Evolutionary conservation across 164 flowering plant genomes (phyloP), one percentile per base, ranked within the genome.

Genomic region (Magnolia changhungtana): DNA sequence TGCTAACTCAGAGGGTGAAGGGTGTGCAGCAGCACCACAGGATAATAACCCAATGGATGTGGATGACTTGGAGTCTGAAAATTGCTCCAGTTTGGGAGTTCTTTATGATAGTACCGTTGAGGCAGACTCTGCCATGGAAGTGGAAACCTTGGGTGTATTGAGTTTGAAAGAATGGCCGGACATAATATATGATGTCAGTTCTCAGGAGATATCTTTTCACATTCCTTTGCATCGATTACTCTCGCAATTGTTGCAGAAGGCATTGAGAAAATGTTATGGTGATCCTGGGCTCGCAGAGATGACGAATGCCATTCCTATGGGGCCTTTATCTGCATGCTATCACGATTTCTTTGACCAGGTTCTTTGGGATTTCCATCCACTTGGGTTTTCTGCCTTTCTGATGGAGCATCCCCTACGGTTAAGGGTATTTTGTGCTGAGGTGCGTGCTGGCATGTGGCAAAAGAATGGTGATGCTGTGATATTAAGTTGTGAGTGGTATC

Each of bases 381-480:
- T 74, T 81, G 98, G 97, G 24, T 94, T 94, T 84, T 93, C 99
- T 71, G 90, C 90, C 59, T 89, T 86, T 80, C 64, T 94, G 63
- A 92, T 96, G 99, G 98, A 96, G 81, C 95, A 96, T 85, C 96
- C 96, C 72, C 77, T 96, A 31, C 90, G 91, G 50, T 86, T 87
- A 77, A 90, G 95, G 83, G 99, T 91, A 73, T 96, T 96, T 79
- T 92, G 95, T 86, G 92, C 97, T 68, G 77, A 96, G 81, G 96
- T 94, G 73, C 90, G 81, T 82, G 98, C 98, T 82, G 99, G 98
- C 67, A 93, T 96, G 98, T 96, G 99, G 99, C 82, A 91, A 74
- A 90, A 83, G 79, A 92, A 94, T 88, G 98, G 98, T 45, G 98
- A 94, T 84, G 85, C 92, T 74, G 91, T 92, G 37, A 51, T 88